Percentiles rank a stretch among this genome's conserved stretches.
Evolutionary conservation across 1,139 yeast genomes (phyloP).

Genomic region (Yarrowia galli): DNA sequence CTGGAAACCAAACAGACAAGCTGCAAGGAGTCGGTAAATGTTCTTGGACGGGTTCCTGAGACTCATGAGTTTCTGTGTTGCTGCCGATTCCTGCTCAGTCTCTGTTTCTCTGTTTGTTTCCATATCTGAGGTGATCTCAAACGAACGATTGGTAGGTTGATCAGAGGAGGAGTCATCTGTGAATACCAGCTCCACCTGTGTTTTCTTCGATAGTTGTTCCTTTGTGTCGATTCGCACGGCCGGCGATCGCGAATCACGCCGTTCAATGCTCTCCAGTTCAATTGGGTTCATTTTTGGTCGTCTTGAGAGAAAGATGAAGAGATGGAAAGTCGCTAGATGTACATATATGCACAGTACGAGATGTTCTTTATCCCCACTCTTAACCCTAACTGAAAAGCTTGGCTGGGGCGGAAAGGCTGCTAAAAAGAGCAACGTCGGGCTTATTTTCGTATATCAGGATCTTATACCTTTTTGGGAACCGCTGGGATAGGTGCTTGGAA

Average conservation of each 20-base stretch:
- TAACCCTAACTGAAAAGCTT: background rate
- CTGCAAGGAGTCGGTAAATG: conserved; percentile 14
- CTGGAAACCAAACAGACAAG: conserved; percentile 28
- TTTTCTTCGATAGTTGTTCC: conserved; percentile 2
- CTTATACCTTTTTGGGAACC: background rate
- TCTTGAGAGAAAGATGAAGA: background rate
- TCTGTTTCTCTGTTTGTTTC: conserved; percentile 1
- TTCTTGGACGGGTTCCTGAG: conserved; percentile 19
- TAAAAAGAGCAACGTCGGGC: conserved; percentile 2
- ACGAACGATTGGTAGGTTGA: background rate
- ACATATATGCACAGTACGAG: background rate
- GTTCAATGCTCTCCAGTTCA: conserved; percentile 3
- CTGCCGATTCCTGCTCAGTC: background rate
- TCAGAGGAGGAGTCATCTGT: conserved; percentile 11
- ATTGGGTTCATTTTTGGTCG: background rate
- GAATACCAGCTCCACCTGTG: conserved; percentile 2
- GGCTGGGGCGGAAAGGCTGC: background rate
- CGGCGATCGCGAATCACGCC: background rate
- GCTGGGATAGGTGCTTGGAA: background rate
- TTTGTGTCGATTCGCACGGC: background rate
- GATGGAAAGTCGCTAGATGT: background rate
- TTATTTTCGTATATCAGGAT: background rate
- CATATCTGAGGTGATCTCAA: conserved; percentile 4
- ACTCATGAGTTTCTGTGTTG: conserved; percentile 4
- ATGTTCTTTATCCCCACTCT: conserved; percentile 1